Evolutionary conservation across 768 basidiomycete species (phyloP), one percentile per base, ranked within the genome.

Genomic region (Clitopilus passeckerianus): DNA sequence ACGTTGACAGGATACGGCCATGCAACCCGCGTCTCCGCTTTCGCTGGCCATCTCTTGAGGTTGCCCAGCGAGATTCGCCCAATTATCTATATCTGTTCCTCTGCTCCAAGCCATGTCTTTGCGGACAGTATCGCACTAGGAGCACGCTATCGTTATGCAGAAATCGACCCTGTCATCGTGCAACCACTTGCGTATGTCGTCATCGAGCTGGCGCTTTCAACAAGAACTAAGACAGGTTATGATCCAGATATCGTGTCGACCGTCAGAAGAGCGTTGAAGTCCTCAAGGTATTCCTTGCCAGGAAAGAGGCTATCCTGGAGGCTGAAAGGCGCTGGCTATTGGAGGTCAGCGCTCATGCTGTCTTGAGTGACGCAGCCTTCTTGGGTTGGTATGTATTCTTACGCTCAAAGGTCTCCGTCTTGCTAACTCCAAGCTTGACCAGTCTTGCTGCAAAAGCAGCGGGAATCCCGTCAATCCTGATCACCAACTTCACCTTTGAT

Each of bases 401-500:
- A 43, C 44, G 10, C 27, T 27, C 10, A 43, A 30, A 14, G 6
- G 9, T 57, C 2, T 41, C 15, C 24, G 15, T 18, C n/a, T 7
- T 44, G n/a, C 37, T 54, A n/a, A 30, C 7, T 30, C 7, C 27
- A 30, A 24, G 54, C 7, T 33, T 5, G 27, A n/a, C n/a, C 61
- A 90, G 88, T 65, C 77, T 87, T 34, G 88, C 90, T 1, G 90
- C 89, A 1, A 82, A 85, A 50, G 68, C 74, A 35, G 80, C 84
- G 0, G 78, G 80, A 0, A 75, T 91, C n/a, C 90, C 89, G 0
- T 86, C 87, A 1, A 76, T 86, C 41, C 74, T 93, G 16, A 80
- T 91, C 63, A 90, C 89, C 46, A 93, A 93, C 73, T 93, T 93
- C 68, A 87, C 89, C 0, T 93, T 92, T 70, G 90, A 93, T 71